phyloP scores from a whole-genome alignment of 2,329 filamentous ascomycete genomes.

The Chrysoporthe deuterocubensis region DNA sequence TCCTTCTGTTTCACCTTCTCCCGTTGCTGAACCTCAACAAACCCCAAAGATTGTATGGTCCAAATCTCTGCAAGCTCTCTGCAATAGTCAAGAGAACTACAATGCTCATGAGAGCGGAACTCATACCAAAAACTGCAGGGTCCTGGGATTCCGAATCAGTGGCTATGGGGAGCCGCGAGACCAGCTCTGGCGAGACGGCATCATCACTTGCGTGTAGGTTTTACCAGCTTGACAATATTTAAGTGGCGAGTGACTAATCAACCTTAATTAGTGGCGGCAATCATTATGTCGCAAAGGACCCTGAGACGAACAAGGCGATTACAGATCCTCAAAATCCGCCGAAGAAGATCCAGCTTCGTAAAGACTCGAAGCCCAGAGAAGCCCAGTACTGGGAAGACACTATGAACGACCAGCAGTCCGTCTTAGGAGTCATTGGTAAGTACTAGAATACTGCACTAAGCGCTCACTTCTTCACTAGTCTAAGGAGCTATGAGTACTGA shows the following conservation, averaged over 20 bases:
- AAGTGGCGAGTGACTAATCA: neutral
- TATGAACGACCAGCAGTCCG: neutral
- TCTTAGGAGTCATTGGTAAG: slow-evolving; percentile 61
- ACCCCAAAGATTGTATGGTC: slow-evolving; percentile 48
- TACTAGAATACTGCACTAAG: neutral
- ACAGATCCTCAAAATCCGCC: neutral
- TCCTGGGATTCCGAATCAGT: slow-evolving; percentile 63
- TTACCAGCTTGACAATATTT: neutral
- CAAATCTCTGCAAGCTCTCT: slow-evolving; percentile 61
- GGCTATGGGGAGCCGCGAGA: slow-evolving; percentile 57
- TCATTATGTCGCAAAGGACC: neutral
- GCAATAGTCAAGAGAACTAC: slow-evolving; percentile 67
- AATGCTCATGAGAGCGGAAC: slow-evolving; percentile 62
- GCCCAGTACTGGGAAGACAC: neutral
- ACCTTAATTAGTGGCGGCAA: slow-evolving; percentile 2
- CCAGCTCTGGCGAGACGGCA: slow-evolving; percentile 61
- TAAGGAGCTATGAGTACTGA: slow-evolving; percentile 18
- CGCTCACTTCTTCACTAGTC: neutral
- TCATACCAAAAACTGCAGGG: slow-evolving; percentile 55
- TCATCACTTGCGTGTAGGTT: slow-evolving; percentile 66
- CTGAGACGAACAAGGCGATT: neutral
- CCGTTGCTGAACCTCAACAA: neutral
- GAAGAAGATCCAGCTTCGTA: slow-evolving; percentile 3
- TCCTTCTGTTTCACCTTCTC: neutral
- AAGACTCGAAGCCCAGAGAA: neutral